Percentiles rank a stretch among this genome's conserved stretches.
Conservation (phyloP, 2,329 filamentous ascomycete genomes). For the Penicillium occitanis region DNA sequence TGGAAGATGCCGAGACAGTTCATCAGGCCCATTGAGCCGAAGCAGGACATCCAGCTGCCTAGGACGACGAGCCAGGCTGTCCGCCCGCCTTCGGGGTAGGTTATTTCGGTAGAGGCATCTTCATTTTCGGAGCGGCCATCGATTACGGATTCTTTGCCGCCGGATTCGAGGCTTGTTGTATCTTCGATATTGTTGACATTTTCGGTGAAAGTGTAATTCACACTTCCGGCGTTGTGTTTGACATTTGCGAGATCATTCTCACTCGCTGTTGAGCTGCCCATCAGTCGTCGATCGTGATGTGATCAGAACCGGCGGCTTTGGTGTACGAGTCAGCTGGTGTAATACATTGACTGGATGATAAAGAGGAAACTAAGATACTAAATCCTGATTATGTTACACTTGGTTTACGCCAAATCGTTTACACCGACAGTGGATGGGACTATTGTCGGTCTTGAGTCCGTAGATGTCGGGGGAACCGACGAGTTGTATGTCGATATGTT, state of each 20-base stretch:
- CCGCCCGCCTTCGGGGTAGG: conserved; percentile 68
- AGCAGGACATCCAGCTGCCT: conserved; percentile 79
- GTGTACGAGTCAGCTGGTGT: background rate
- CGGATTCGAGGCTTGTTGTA: background rate
- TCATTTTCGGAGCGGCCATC: background rate
- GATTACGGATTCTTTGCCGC: background rate
- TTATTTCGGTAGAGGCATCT: background rate
- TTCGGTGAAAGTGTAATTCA: background rate
- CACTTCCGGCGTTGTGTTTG: background rate
- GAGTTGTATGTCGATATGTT: background rate
- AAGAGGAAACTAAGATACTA: too few species aligned
- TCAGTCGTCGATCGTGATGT: background rate
- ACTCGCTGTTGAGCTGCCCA: background rate
- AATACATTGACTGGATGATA: background rate
- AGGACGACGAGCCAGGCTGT: conserved; percentile 81
- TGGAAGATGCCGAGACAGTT: conserved; percentile 79
- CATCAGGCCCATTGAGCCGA: conserved; percentile 74
- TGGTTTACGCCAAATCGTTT: background rate
- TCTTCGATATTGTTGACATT: background rate
- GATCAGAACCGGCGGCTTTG: background rate
- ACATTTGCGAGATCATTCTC: background rate
- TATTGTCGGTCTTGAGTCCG: background rate
- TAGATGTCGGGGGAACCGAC: conserved; percentile 5
- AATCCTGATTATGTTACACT: background rate
- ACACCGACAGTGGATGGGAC: background rate